Evolutionary conservation across 768 basidiomycete species (phyloP).

Genomic region (Suillus spraguei): DNA sequence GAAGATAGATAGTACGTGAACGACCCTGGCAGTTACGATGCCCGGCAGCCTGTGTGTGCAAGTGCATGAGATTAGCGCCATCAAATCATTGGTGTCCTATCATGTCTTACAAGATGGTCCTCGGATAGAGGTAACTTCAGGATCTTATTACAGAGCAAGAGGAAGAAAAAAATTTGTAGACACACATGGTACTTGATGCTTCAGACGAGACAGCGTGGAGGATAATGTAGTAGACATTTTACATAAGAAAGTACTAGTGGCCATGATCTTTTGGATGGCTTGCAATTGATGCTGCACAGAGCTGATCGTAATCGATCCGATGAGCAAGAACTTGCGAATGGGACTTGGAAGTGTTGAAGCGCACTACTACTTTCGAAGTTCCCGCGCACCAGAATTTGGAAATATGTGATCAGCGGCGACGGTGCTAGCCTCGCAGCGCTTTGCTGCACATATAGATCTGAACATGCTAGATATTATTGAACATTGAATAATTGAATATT

Average conservation of each 20-base stretch:
- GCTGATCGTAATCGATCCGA: background rate
- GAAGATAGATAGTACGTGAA: background rate
- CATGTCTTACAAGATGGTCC: background rate
- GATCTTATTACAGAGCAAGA: background rate
- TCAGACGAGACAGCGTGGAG: background rate
- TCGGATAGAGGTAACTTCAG: background rate
- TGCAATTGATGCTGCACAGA: background rate
- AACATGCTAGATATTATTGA: background rate
- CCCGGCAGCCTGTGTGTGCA: background rate
- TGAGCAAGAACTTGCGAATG: background rate
- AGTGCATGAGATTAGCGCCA: background rate
- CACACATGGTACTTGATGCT: background rate
- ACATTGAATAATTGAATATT: too few species aligned
- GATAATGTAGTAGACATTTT: background rate
- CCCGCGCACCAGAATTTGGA: background rate
- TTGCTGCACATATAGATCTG: too few species aligned
- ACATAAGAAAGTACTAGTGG: background rate
- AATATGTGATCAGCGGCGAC: too few species aligned
- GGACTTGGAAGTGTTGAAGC: background rate
- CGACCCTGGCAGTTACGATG: background rate
- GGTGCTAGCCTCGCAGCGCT: too few species aligned
- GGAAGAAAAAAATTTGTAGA: background rate
- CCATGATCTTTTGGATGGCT: background rate
- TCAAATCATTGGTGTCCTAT: background rate
- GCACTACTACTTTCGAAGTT: too few species aligned